Conservation (phyloP, 2,329 filamentous ascomycete species). For the Dactylonectria macrodidyma region DNA sequence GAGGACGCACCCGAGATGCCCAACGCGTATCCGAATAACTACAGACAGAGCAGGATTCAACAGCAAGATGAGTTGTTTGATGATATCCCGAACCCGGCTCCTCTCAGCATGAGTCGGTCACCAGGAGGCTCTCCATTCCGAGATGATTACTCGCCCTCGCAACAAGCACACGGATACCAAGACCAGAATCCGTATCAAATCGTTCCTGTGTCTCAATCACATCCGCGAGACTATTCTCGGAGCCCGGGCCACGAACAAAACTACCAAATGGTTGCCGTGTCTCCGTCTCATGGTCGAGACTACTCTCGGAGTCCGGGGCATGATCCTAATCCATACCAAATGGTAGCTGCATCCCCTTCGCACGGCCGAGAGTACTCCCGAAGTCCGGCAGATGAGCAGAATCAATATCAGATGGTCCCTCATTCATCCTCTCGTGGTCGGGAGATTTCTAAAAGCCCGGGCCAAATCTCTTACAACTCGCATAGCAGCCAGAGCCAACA, state of each 20-base stretch:
- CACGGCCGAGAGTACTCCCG: conserved; percentile 17
- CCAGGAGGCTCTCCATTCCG: conserved; percentile 42
- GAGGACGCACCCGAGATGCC: conserved; percentile 75
- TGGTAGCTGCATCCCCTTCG: conserved; percentile 48
- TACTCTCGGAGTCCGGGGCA: conserved; percentile 9
- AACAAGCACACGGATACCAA: conserved; percentile 38
- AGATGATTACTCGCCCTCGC: conserved; percentile 46
- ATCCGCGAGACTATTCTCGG: conserved; percentile 11
- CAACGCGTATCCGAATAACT: conserved; percentile 45
- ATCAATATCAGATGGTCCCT: conserved; percentile 15
- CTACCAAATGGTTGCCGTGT: conserved; percentile 37
- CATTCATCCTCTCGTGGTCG: conserved; percentile 37
- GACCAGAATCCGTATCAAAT: conserved; percentile 43
- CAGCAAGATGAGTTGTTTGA: conserved; percentile 59
- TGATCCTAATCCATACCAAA: conserved; percentile 14
- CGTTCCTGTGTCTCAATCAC: conserved; percentile 22
- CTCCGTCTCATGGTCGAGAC: conserved; percentile 18
- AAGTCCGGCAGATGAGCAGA: conserved; percentile 21
- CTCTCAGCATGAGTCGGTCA: conserved; percentile 59
- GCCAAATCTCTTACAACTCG: conserved; percentile 48
- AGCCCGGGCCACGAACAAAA: conserved; percentile 8
- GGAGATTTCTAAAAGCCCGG: conserved; percentile 55
- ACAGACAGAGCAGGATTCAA: conserved; percentile 44
- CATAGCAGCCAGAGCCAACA: conserved; percentile 52
- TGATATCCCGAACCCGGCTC: conserved; percentile 58